A percentile compares a stretch with the other conserved stretches of the same genome.
Conservation (phyloP, 345 rosid genomes). For the Hibiscus syriacus region DNA sequence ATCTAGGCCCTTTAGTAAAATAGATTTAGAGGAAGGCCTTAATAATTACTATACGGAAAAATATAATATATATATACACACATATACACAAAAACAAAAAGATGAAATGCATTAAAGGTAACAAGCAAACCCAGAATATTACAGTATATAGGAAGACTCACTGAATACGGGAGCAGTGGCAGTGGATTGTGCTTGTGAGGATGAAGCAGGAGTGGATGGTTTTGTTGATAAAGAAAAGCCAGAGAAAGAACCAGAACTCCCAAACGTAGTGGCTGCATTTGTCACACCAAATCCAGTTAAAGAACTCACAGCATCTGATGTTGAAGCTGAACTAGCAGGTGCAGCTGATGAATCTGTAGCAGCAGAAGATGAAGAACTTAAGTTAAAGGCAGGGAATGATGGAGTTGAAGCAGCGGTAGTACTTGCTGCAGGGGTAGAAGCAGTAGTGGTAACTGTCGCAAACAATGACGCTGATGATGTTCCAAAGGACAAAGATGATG, state of each 20-base stretch:
- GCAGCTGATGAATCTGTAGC: slow-evolving; percentile 17
- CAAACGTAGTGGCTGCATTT: slow-evolving; percentile 39
- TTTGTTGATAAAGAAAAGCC: slow-evolving; percentile 53
- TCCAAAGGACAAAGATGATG: slow-evolving; percentile 23
- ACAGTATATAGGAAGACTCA: slow-evolving; percentile 30
- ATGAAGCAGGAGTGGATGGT: slow-evolving; percentile 35
- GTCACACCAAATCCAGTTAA: slow-evolving; percentile 45
- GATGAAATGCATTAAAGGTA: no score
- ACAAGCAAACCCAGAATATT: no score
- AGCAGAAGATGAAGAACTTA: slow-evolving; percentile 28
- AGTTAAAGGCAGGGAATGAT: no score
- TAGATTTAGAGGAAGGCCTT: neutral
- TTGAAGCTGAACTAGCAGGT: slow-evolving; percentile 27
- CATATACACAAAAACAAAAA: no score
- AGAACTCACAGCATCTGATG: slow-evolving; percentile 32
- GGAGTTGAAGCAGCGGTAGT: slow-evolving; percentile 36
- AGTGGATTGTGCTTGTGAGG: slow-evolving; percentile 43
- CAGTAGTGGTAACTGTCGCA: slow-evolving; percentile 48
- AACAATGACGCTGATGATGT: slow-evolving; percentile 31
- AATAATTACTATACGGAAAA: neutral
- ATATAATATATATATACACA: neutral
- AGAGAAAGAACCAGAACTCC: no score
- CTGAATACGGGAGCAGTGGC: slow-evolving; percentile 39
- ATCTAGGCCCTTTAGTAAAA: neutral
- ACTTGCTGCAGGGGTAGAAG: slow-evolving; percentile 23